phyloP scores from a whole-genome alignment of 257 asterid species.

The Solanum bulbocastanum region DNA sequence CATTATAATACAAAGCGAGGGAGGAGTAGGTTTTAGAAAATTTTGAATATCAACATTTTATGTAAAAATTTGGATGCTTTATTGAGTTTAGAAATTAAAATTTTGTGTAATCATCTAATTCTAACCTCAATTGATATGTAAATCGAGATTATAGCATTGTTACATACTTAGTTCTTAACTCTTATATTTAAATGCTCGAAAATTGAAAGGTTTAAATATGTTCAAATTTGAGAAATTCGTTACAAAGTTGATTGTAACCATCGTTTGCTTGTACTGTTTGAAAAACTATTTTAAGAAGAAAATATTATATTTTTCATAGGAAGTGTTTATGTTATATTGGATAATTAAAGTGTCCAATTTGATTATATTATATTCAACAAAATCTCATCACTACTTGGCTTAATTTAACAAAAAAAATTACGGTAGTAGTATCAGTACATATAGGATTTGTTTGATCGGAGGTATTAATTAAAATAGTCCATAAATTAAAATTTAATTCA shows the following conservation, averaged over 20 bases:
- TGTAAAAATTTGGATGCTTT: accelerated
- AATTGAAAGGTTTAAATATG: too few relatives aligned
- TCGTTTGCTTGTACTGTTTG: too few relatives aligned
- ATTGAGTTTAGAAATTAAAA: accelerated
- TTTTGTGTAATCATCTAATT: too few relatives aligned
- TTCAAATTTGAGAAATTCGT: too few relatives aligned
- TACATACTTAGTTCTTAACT: too few relatives aligned
- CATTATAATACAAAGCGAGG: background rate
- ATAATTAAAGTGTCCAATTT: background rate
- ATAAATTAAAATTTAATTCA: too few relatives aligned
- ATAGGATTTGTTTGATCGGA: too few relatives aligned
- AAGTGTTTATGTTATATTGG: background rate
- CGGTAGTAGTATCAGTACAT: background rate
- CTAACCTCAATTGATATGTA: background rate
- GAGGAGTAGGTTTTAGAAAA: background rate
- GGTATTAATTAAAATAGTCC: too few relatives aligned
- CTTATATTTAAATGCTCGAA: background rate
- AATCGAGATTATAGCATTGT: accelerated
- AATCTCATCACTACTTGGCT: background rate
- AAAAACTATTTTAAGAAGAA: too few relatives aligned
- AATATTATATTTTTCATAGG: background rate
- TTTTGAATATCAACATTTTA: background rate
- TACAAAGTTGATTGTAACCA: background rate
- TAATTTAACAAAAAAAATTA: background rate
- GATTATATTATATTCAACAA: background rate